These are phyloP conservation scores for Trichoderma gamsii DNA, from an alignment of 495 filamentous ascomycete genomes.

Conservation along the genomic window DNA sequence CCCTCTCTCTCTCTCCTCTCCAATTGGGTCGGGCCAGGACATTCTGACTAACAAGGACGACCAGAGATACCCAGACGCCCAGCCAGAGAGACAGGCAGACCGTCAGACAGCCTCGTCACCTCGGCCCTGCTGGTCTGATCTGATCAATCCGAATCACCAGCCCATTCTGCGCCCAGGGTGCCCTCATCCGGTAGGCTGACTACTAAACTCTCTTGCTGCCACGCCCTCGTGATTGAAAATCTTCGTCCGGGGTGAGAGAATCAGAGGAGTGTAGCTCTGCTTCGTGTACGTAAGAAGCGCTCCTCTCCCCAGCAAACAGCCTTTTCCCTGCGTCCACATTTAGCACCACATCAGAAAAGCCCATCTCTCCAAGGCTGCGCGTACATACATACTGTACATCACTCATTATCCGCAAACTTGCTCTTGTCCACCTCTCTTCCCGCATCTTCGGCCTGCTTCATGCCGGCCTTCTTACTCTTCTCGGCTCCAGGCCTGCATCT, in stretches of 20 bases:
- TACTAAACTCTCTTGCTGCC: neutral
- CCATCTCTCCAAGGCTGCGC: neutral
- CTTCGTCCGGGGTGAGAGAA: neutral
- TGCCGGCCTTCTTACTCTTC: slow-evolving; percentile 9
- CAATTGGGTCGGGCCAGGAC: neutral
- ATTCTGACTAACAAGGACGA: slow-evolving; percentile 6
- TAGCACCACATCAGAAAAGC: neutral
- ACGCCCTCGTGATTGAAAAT: neutral
- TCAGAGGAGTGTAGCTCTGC: neutral
- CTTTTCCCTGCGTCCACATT: neutral
- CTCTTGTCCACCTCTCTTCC: neutral
- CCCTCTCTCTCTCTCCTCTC: neutral
- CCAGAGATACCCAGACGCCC: neutral
- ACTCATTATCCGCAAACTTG: neutral
- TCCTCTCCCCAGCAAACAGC: neutral
- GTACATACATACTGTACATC: neutral
- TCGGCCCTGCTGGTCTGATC: neutral
- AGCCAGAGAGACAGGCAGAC: neutral
- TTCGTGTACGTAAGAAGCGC: neutral
- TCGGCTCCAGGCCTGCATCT: neutral
- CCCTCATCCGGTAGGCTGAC: neutral
- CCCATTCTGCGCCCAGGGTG: neutral
- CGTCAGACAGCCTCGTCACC: neutral
- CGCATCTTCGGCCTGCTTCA: neutral
- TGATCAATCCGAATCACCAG: neutral